phyloP scores from a whole-genome alignment of 2,329 filamentous ascomycete species.

The Cladosporium sp. region DNA sequence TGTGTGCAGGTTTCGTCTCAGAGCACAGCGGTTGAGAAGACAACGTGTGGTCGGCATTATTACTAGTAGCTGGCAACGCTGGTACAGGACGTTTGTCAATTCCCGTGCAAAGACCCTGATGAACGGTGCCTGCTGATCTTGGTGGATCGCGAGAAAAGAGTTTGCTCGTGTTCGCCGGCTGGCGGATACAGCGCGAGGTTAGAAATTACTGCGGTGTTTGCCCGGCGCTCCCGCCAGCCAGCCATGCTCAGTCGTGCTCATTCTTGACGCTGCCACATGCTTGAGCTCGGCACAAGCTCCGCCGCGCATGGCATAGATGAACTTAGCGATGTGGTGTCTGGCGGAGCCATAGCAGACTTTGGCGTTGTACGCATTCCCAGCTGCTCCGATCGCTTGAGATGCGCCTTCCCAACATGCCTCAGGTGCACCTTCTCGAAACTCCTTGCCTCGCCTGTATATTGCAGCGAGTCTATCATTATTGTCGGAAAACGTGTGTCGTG shows the following conservation, averaged over 20 bases:
- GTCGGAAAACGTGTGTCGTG: neutral
- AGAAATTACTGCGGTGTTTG: slow-evolving; percentile 1
- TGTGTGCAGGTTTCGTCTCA: slow-evolving; percentile 1
- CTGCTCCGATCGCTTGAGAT: too few species aligned
- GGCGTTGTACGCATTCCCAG: too few species aligned
- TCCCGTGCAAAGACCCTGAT: slow-evolving; percentile 3
- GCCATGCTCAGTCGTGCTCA: neutral
- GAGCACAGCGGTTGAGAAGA: slow-evolving; percentile 4
- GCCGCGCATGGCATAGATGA: neutral
- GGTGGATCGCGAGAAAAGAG: neutral
- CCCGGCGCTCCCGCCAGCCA: neutral
- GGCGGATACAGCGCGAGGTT: neutral
- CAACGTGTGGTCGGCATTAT: slow-evolving; percentile 2
- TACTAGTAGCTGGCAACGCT: neutral
- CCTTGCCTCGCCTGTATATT: slow-evolving; percentile 9
- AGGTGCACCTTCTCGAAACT: too few species aligned
- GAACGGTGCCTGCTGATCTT: neutral
- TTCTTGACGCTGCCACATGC: neutral
- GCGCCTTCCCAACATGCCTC: too few species aligned
- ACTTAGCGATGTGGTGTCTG: too few species aligned
- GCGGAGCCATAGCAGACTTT: too few species aligned
- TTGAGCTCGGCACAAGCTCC: neutral
- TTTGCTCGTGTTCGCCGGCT: slow-evolving; percentile 2
- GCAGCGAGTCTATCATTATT: neutral
- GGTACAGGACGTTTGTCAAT: neutral